phyloP scores from a whole-genome alignment of 768 basidiomycete genomes.

The Coprinopsis cinerea region DNA sequence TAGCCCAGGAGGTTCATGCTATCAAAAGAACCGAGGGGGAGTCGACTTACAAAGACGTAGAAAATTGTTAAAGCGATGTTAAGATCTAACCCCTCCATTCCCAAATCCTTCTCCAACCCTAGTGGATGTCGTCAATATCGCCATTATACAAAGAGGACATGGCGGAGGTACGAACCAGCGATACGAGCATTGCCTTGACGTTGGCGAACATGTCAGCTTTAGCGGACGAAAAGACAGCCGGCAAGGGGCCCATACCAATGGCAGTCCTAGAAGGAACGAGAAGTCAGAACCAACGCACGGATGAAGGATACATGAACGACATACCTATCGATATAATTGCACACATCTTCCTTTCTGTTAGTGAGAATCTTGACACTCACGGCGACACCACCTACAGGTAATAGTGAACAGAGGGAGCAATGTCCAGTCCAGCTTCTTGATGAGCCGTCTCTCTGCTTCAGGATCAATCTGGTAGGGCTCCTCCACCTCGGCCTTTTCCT shows the following conservation, averaged over 20 bases:
- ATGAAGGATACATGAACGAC: not conserved
- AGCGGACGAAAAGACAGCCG: not conserved
- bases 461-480: slow-evolving; percentile 21
- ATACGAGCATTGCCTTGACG: slow-evolving; percentile 17
- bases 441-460: slow-evolving; percentile 25
- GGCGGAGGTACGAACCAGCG: slow-evolving; percentile 15
- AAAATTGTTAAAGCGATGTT: slow-evolving; percentile 35
- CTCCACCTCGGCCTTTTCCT: not conserved
- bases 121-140: slow-evolving; percentile 3
- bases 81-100: slow-evolving; percentile 33
- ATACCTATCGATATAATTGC: slow-evolving; percentile 34
- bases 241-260: slow-evolving; percentile 13
- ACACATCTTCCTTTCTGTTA: slow-evolving; percentile 20
- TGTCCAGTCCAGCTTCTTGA: slow-evolving; percentile 28
- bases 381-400: slow-evolving; percentile 24
- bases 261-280: slow-evolving; percentile 9
- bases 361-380: not conserved
- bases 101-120: slow-evolving; percentile 35
- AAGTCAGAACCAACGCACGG: not conserved
- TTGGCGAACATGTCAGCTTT: not conserved
- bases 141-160: not conserved
- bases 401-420: slow-evolving; percentile 33
- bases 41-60: slow-evolving; percentile 30
- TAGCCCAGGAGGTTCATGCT: not conserved
- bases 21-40: not conserved